phyloP scores from a whole-genome alignment of 2,329 filamentous ascomycete species.

The Fusarium compactum region DNA sequence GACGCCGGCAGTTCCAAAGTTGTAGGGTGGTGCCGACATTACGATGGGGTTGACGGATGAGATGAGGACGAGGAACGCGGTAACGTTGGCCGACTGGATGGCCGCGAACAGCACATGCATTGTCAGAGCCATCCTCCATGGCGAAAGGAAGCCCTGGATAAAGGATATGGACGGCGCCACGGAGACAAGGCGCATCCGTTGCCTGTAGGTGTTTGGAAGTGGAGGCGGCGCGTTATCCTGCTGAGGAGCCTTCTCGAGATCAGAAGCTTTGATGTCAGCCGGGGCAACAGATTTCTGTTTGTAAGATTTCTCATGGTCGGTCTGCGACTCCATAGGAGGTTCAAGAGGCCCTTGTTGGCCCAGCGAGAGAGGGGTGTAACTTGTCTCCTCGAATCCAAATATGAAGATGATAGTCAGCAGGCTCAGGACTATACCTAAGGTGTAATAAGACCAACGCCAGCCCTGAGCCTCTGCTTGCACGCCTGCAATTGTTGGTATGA shows the following conservation, averaged over 20 bases:
- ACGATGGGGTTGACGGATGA: constrained; percentile 50
- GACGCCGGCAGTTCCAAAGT: constrained; percentile 42
- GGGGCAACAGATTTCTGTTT: too few relatives aligned
- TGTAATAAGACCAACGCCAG: constrained; percentile 46
- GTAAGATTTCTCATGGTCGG: neutral
- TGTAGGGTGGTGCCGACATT: constrained; percentile 52
- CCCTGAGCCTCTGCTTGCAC: constrained; percentile 34
- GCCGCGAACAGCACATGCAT: constrained; percentile 56
- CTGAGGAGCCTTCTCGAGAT: neutral
- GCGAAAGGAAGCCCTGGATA: constrained; percentile 31
- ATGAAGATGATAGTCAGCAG: constrained; percentile 39
- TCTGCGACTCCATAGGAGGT: neutral
- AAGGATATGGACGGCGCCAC: constrained; percentile 32
- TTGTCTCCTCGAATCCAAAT: constrained; percentile 48
- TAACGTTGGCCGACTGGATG: constrained; percentile 51
- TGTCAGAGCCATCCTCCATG: constrained; percentile 42
- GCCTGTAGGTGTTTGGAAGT: constrained; percentile 4
- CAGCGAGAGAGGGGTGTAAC: constrained; percentile 37
- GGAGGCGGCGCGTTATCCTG: neutral
- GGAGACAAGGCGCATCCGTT: constrained; percentile 37
- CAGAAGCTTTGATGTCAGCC: too few relatives aligned
- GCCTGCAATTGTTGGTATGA: constrained; percentile 50
- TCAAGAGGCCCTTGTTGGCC: neutral
- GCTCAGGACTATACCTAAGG: constrained; percentile 38
- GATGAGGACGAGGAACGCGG: constrained; percentile 36